Evolutionary conservation across 140 eudicot genomes (phyloP).

Genomic region (Oenanthe javanica): DNA sequence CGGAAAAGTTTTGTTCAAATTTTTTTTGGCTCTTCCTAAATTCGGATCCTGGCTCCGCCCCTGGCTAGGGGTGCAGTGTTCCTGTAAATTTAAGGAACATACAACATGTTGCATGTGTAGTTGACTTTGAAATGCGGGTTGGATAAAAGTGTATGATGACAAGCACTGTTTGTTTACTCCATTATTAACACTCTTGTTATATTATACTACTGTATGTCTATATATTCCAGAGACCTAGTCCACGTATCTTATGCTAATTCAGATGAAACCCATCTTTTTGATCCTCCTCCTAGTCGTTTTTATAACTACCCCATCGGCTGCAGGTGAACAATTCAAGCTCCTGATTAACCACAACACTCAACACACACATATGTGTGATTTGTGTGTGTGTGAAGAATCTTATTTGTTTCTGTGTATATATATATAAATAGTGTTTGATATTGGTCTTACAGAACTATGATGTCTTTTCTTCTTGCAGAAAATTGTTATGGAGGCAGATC

Average conservation of each 20-base stretch:
- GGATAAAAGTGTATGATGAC: neutral
- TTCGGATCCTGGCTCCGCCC: too few relatives aligned
- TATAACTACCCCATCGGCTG: neutral
- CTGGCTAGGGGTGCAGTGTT: neutral
- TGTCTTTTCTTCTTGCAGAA: neutral
- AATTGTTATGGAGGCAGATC: neutral
- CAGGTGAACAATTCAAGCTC: neutral
- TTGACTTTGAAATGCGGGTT: constrained; percentile 5
- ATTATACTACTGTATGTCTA: neutral
- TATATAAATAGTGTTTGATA: too few relatives aligned
- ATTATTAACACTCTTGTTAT: neutral
- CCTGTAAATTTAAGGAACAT: neutral
- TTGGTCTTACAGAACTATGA: neutral
- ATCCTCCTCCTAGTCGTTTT: neutral
- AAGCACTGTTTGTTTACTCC: neutral
- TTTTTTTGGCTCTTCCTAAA: too few relatives aligned
- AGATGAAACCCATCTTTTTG: neutral
- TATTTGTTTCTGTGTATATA: neutral
- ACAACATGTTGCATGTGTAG: neutral
- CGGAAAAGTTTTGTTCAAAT: too few relatives aligned
- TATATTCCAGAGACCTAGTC: neutral
- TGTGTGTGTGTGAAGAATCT: neutral
- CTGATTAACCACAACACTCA: neutral
- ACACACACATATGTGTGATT: neutral
- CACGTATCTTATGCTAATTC: neutral